Evolutionary conservation across 2,329 filamentous ascomycete genomes (phyloP).

Genomic region (Nemania sp.): DNA sequence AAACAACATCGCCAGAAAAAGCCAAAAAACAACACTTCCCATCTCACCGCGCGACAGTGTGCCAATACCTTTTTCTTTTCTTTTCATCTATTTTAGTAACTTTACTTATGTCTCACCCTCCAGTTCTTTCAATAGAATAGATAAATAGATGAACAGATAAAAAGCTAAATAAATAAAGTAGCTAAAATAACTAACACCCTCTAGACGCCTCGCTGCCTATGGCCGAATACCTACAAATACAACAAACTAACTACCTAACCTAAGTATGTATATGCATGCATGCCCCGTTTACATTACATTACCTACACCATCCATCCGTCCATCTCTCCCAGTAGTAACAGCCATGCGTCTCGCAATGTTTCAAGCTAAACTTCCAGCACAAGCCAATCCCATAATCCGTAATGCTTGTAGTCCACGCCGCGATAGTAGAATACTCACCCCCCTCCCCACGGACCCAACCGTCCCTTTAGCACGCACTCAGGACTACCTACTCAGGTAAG

Average conservation of each 20-base stretch:
- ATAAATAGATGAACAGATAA: background rate
- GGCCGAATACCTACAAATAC: slow-evolving; percentile 19
- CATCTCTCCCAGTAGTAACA: too few species aligned
- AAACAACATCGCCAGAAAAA: too few species aligned
- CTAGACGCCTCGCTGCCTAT: slow-evolving; percentile 29
- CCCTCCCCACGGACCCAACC: slow-evolving; percentile 13
- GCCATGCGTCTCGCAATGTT: background rate
- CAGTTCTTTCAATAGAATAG: background rate
- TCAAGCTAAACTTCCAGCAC: background rate
- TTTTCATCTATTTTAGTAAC: too few species aligned
- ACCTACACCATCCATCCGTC: slow-evolving; percentile 1
- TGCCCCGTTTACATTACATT: background rate
- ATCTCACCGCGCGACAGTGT: background rate
- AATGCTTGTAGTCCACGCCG: background rate
- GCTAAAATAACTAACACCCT: too few species aligned
- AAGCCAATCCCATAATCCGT: background rate
- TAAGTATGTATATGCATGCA: background rate
- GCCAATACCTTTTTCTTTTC: background rate
- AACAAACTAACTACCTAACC: too few species aligned
- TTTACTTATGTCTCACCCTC: too few species aligned
- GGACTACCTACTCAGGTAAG: too few species aligned
- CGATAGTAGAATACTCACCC: slow-evolving; percentile 34
- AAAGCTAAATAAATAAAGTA: too few species aligned
- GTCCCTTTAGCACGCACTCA: slow-evolving; percentile 22
- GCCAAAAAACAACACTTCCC: background rate